Evolutionary conservation across 805 yeast species (phyloP), one percentile per base, ranked within the genome.

Genomic region (Yarrowia bubula): DNA sequence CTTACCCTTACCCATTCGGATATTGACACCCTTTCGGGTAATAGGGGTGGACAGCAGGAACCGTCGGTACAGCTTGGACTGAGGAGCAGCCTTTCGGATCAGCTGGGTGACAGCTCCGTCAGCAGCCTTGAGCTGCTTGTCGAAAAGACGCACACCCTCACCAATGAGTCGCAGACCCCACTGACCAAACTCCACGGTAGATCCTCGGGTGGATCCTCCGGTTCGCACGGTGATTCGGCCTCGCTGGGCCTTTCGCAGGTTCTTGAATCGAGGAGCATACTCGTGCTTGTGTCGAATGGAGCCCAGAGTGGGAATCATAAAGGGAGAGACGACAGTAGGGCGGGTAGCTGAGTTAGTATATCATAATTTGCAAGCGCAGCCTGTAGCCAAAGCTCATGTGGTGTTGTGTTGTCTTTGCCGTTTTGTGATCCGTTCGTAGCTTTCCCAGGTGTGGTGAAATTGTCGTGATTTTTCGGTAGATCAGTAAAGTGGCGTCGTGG

Each of bases 1-100:
- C 78, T 95, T 95, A 80, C 99, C 99, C 77, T 95, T 95, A 81
- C 99, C 99, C 99, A 95, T 95, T 87, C 99, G 95, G 10, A 97
- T 91, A 76, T 95, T 97, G 76, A 95, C 95, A 79, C 99, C 99
- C 79, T 95, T 95, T 68, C 90, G 85, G 77, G 97, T 92, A 11
- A 95, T 96, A 0, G 98, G 95, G 64, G 91, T 83, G 74, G 89
- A 88, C 22, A 97, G 88, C 60, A 86, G 85, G 65, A 92, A 80
- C 74, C 98, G 84, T 70, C 93, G 87, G 83, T 88, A 86, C 64
- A 92, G 79, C 70, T 83, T 78, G 44, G 96, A 96, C 17, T 86
- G 85, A 13, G 61, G 61, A 53, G 75, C 73, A 48, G 86, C 79
- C 15, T 92, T 90, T 76, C 97, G 86, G 72, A 92, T 86, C 67